A percentile compares a stretch with the other conserved stretches of the same genome.
phyloP scores from a whole-genome alignment of 768 basidiomycete genomes.

The Phanerochaete sordida region DNA sequence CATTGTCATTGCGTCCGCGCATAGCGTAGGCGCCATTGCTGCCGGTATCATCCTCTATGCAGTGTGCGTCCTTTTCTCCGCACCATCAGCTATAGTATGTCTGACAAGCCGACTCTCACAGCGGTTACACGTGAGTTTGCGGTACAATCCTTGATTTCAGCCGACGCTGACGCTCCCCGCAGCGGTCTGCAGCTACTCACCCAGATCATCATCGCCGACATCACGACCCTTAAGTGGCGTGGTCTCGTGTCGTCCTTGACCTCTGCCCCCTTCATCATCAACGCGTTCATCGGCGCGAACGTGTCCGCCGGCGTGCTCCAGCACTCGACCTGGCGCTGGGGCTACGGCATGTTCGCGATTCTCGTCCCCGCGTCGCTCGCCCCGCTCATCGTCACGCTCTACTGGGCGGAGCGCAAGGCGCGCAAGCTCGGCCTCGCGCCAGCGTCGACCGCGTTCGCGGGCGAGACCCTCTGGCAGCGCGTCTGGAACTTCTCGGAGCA shows the following conservation, averaged over 20 bases:
- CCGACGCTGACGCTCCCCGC: not conserved
- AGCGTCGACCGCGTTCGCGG: not conserved
- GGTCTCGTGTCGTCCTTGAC: conserved; percentile 42
- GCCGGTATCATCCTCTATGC: conserved; percentile 51
- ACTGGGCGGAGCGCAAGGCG: conserved; percentile 26
- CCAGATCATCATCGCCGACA: conserved; percentile 33
- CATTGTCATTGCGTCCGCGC: conserved; percentile 29
- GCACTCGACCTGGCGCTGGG: conserved; percentile 63
- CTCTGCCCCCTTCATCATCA: conserved; percentile 54
- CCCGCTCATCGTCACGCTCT: conserved; percentile 26
- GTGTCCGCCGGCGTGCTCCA: conserved; percentile 43
- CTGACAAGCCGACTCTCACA: conserved; percentile 26
- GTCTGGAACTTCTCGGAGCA: conserved; percentile 24
- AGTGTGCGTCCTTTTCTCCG: conserved; percentile 34
- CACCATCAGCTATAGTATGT: conserved; percentile 11
- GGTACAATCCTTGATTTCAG: not conserved
- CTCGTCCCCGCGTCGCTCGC: conserved; percentile 21
- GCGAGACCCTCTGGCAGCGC: conserved; percentile 36
- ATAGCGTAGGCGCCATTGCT: conserved; percentile 24
- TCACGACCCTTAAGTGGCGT: conserved; percentile 27
- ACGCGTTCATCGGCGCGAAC: conserved; percentile 64
- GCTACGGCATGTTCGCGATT: conserved; percentile 40
- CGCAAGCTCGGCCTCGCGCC: conserved; percentile 18
- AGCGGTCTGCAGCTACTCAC: conserved; percentile 62
- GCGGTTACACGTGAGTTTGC: conserved; percentile 57